Evolutionary conservation across 371 early-diverging fungal genomes (phyloP).

Genomic region (Apophysomyces variabilis): DNA sequence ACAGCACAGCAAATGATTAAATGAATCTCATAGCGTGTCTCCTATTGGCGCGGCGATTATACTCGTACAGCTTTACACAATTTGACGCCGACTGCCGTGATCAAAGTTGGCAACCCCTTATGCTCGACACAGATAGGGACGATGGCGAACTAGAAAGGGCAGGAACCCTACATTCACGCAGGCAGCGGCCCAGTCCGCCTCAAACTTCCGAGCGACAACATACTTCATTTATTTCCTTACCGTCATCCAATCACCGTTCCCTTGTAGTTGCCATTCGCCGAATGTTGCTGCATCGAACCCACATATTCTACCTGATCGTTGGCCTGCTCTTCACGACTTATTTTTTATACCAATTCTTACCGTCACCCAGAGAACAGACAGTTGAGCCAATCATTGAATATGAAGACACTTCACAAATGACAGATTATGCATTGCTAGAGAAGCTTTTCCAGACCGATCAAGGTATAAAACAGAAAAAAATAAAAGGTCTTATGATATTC

Average conservation of each 20-base stretch:
- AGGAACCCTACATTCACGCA: slow-evolving; percentile 5
- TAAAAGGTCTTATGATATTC: background rate
- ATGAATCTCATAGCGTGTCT: too few species aligned
- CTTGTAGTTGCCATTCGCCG: background rate
- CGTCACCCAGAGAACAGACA: background rate
- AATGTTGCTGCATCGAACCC: slow-evolving; percentile 1
- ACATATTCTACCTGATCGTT: background rate
- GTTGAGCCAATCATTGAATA: slow-evolving; percentile 20
- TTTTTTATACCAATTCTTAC: background rate
- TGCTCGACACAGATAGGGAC: slow-evolving; percentile 3
- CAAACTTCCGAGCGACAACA: background rate
- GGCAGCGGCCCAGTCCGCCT: slow-evolving; percentile 1
- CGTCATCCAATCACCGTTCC: background rate
- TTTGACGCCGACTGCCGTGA: too few species aligned
- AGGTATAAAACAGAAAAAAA: slow-evolving; percentile 17
- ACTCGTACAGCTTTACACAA: too few species aligned
- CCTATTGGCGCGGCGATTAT: too few species aligned
- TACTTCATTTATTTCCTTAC: background rate
- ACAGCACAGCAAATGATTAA: too few species aligned
- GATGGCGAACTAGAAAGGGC: slow-evolving; percentile 9
- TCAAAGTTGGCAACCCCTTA: background rate
- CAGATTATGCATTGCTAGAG: slow-evolving; percentile 35
- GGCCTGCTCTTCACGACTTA: background rate
- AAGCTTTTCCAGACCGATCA: slow-evolving; percentile 24
- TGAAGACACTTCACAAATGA: slow-evolving; percentile 34